Evolutionary conservation across 78 protist species (phyloP), one percentile per base, ranked within the genome.

Genomic region (Chrysochromulina tobinii): DNA sequence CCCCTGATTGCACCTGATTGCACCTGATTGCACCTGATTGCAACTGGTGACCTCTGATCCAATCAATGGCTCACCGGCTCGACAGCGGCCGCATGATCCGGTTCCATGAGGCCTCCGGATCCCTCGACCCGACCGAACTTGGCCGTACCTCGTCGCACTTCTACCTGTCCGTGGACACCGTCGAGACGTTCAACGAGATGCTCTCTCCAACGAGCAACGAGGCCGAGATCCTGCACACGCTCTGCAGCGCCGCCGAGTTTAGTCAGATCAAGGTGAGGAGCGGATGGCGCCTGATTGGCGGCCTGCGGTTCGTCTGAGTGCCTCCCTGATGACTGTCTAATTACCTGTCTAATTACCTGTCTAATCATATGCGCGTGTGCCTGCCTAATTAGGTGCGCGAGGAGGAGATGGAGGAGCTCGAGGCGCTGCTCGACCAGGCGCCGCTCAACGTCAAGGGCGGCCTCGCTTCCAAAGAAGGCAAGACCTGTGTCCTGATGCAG

Each of bases 81-180:
- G 87, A 79, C 64, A 64, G 15, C n/a, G 9, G 25, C 12, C 25
- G 48, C 7, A 79, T 79, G 87, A 23, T 79, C 53, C 57, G 87
- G 11, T 79, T n/a, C 87, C 61, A 79, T 64, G 50, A 59, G 61
- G n/a, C 87, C 23, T 51, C 64, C 23, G 87, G 87, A 38, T 54
- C 87, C 48, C 61, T 64, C 54, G 64, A 68, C 68, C 48, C 67
- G n/a, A 89, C 94, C 15, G 95, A 95, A 64, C 7, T 94, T 1
- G 98, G 98, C 21, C 61, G 98, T 20, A 72, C 95, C 48, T 99
- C 99, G 1, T 69, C 96, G 14, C 98, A 98, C 90, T 99, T 90
- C 86, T 99, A 99, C 94, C 84, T 99, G 86, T 55, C 92, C 48
- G 66, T 89, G 68, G 94, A 75, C 61, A 96, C 98, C 21, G 92